Percentiles rank a stretch among this genome's conserved stretches.
These are phyloP conservation scores for Phytophthora uliginosa DNA, from an alignment of 352 stramenopile genomes.

Conservation along the genomic window DNA sequence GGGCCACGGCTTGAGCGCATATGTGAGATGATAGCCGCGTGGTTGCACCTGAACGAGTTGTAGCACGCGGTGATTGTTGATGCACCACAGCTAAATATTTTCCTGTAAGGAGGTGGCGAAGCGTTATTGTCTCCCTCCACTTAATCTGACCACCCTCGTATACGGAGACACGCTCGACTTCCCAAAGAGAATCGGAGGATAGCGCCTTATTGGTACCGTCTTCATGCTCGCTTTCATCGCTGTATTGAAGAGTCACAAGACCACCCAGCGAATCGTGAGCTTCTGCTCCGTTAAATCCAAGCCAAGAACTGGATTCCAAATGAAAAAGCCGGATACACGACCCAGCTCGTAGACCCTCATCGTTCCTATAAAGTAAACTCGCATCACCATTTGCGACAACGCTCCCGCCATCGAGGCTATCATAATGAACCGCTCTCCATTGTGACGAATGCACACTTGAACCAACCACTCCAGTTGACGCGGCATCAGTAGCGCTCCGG, in stretches of 20 bases:
- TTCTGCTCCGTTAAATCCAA: constrained; percentile 43
- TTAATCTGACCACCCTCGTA: constrained; percentile 68
- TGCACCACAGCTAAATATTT: constrained; percentile 64
- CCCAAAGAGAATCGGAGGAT: constrained; percentile 70
- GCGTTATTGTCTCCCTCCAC: constrained; percentile 58
- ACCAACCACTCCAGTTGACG: constrained; percentile 51
- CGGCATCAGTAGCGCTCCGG: constrained; percentile 43
- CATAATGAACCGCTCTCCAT: constrained; percentile 68
- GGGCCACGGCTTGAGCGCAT: constrained; percentile 47
- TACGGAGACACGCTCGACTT: constrained; percentile 57
- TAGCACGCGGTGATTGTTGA: constrained; percentile 30
- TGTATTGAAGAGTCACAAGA: constrained; percentile 57
- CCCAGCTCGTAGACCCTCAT: constrained; percentile 54
- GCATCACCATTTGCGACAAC: constrained; percentile 11
- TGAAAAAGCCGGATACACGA: constrained; percentile 72
- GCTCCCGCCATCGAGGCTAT: constrained; percentile 39
- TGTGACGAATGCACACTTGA: constrained; percentile 69
- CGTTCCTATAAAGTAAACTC: constrained; percentile 3
- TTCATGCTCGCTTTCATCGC: constrained; percentile 53
- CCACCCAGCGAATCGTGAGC: constrained; percentile 2
- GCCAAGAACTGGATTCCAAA: constrained; percentile 74
- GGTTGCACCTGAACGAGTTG: constrained; percentile 15
- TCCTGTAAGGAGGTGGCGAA: constrained; percentile 68
- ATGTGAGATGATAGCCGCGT: constrained; percentile 25
- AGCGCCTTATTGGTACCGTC: constrained; percentile 36